Base-by-base conservation (phyloP, 2,329 filamentous ascomycete species). In the Arthrocladium fulminans region DNA sequence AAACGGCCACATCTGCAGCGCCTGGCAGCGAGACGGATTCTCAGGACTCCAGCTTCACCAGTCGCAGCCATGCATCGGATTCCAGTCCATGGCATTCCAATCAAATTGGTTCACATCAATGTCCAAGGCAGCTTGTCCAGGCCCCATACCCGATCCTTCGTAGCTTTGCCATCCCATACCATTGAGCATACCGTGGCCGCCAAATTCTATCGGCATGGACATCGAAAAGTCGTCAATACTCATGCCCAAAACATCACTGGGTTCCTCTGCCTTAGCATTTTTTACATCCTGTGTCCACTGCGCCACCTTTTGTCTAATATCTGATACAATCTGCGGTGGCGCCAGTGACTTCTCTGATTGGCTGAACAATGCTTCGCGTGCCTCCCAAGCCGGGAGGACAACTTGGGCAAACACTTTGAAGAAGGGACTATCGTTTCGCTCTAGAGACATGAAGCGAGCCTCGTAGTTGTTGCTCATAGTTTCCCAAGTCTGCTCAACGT, bases 391-490 rank as follows among this genome's bases (percentile, higher is more conserved):
- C 34, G 67, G 63, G 2, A 73, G 56, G 13, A 74, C 54, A 7
- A 67, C 49, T 13, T 59, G 63, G 1, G 62, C 47, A 29, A 74
- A 68, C 3, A 63, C 48, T 2, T 49, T 44, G 38, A 64, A 62
- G 2, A 66, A 29, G 2, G 59, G 55, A 37, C 44, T 56, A 8
- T 54, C 44, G 13, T 48, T 44, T 29, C 39, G 9, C 8, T 17
- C 19, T 3, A 25, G 15, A 13, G 29, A 30, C 6, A n/a, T 27
- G 5, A 54, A 40, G 50, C 71, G 63, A 13, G 63, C 64, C 3
- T 65, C 59, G 46, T 64, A 73, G 48, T 74, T 74, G 3, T 69
- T 63, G 53, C 63, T 69, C 66, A 77, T 69, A 1, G 61, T 47
- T 6, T 66, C 54, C 74, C 74, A 77, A 3, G 64, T 63, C 3